Evolutionary conservation across 2,329 filamentous ascomycete species (phyloP).

Genomic region (Ascomycota sp.): DNA sequence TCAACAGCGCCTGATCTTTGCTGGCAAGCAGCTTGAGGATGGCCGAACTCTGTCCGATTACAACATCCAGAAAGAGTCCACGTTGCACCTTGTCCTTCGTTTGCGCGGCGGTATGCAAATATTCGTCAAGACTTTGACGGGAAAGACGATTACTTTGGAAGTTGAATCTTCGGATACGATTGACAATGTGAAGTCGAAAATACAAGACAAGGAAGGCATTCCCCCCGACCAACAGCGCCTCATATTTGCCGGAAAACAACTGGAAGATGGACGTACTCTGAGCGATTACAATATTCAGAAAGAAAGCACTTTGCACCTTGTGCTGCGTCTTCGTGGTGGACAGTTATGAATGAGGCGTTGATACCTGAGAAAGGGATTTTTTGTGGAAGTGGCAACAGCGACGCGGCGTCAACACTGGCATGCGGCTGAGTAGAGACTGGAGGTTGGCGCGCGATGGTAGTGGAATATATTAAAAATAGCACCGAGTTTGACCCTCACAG

Average conservation of each 20-base stretch:
- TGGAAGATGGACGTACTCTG: conserved; percentile 96
- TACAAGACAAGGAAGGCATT: conserved; percentile 97
- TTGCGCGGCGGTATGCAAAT: conserved; percentile 64
- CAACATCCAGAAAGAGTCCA: conserved; percentile 38
- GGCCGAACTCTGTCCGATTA: conserved; percentile 98
- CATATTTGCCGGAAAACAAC: conserved; percentile 99
- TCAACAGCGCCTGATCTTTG: conserved; percentile 99
- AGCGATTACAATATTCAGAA: conserved; percentile 99
- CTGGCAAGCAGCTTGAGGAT: conserved; percentile 99
- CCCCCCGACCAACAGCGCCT: conserved; percentile 97
- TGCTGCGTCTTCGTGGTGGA: conserved; percentile 93
- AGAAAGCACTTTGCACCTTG: conserved; percentile 95
- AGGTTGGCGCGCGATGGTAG: no score
- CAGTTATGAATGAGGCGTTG: conserved; percentile 52
- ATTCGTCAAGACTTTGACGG: conserved; percentile 79
- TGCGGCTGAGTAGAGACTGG: no score
- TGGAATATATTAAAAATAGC: no score
- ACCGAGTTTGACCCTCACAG: no score
- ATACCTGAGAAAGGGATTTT: no score
- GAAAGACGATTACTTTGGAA: conserved; percentile 99
- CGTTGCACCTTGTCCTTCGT: conserved; percentile 85
- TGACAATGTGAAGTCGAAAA: conserved; percentile 99
- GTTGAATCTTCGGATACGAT: conserved; percentile 99
- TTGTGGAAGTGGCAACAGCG: no score
- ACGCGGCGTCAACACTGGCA: no score